Base-by-base conservation (phyloP, 2,329 filamentous ascomycete species). In the Saccharata proteae region DNA sequence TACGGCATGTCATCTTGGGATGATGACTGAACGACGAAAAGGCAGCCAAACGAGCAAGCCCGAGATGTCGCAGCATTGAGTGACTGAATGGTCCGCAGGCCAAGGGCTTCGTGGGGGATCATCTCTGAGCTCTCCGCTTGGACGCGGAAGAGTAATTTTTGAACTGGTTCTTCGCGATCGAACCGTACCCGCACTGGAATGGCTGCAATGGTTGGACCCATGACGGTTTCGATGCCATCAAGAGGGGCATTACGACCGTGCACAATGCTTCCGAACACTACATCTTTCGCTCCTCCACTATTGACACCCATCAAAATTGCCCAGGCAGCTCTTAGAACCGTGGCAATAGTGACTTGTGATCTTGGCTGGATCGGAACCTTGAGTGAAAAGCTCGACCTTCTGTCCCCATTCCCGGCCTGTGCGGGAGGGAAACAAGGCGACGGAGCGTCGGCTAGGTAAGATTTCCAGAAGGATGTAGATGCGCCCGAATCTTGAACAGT, bases 401-500 rank as follows among this genome's bases (percentile, higher is more conserved):
- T 7, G 43, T 72, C 64, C 23, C 30, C 11, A 35, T 35, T 11
- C 28, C 33, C 9, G 24, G 15, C 4, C 16, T 16, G 15, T 31
- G 28, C 38, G 20, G 44, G 39, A n/a, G 57, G 57, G 30, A 55
- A 58, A 26, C 68, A 64, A 28, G 61, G 55, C 3, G 60, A 58
- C 12, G 48, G 33, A 11, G 48, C 39, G n/a, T 41, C 49, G 5
- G 41, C 28, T 1, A 60, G 45, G 35, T 64, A 55, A 9, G 50
- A 41, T 21, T 47, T 51, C 67, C 67, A 71, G 43, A 62, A 71
- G 3, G 55, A 44, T 29, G 62, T 46, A 40, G 58, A 54, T 4
- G 39, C 40, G 5, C 38, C 35, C 3, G 24, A 16, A 9, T 51
- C 48, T 3, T 37, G 32, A 11, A 54, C 53, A 19, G 57, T 50